Evolutionary conservation across 805 yeast species (phyloP), one percentile per base, ranked within the genome.

Genomic region (Ogataea methylovora): DNA sequence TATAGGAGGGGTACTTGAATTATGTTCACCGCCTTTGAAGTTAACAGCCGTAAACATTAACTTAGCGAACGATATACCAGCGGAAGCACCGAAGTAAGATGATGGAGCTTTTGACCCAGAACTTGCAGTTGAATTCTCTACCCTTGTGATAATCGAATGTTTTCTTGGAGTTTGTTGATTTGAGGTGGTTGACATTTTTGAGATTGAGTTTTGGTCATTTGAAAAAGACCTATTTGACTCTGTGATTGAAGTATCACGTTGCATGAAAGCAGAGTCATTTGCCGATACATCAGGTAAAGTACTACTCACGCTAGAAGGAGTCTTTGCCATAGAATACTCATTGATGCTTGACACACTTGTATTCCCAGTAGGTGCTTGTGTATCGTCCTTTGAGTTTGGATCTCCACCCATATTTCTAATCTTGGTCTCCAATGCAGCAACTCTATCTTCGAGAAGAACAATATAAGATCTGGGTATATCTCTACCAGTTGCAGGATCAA

Each of bases 401-500:
- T 18, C 32, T 16, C 21, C 48, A 0, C 74, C 80, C 37, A 60
- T 48, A 11, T 56, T 58, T 37, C 56, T 53, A 20, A 84, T 51
- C 38, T 66, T 60, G 5, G 49, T 45, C 51, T 83, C 84, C 39
- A 86, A 59, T n/a, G 60, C 58, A 8, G 66, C 63, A 2, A 85
- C 63, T 24, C 77, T 61, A 36, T 75, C 78, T 51, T 86, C 96
- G 38, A 86, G 60, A 45, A 78, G 80, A 15, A 75, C 69, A 4
- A 85, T 73, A 49, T 83, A 82, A 3, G 86, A 81, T 25, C 97
- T 61, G 0, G 96, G 94, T 1, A 86, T 75, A 44, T 82, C 86
- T 35, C 94, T 64, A 0, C 95, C 94, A 0, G 95, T 84, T 6
- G 87, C 85, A 0, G 94, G 87, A 52, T 88, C 96, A 3, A 84